Conservation (phyloP, 495 filamentous ascomycete species). For the Rostrohypoxylon terebratum region DNA sequence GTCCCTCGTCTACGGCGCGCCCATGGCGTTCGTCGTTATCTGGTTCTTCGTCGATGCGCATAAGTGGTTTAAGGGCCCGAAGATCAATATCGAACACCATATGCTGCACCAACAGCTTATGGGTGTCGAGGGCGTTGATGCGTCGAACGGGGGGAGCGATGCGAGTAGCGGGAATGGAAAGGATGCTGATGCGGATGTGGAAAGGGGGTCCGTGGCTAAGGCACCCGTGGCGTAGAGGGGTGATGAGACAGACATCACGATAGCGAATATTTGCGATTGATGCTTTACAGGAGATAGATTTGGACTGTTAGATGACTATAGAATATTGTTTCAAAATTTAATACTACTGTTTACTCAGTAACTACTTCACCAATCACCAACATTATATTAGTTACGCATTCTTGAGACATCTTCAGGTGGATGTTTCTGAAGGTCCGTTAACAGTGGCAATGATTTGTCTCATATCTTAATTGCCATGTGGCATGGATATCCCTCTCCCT, state of each 20-base stretch:
- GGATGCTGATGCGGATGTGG: constrained; percentile 39
- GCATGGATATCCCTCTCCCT: too few relatives aligned
- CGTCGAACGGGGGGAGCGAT: neutral
- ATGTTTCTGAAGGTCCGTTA: neutral
- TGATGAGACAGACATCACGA: neutral
- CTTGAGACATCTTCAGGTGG: neutral
- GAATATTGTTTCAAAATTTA: neutral
- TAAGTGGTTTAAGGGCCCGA: constrained; percentile 80
- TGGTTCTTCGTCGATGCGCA: constrained; percentile 78
- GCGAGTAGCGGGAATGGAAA: constrained; percentile 9
- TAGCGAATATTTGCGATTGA: neutral
- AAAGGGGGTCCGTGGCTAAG: constrained; percentile 42
- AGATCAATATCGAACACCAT: constrained; percentile 69
- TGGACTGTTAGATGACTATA: neutral
- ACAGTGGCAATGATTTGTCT: neutral
- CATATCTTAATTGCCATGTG: neutral
- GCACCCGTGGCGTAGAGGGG: constrained; percentile 11
- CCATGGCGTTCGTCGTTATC: constrained; percentile 69
- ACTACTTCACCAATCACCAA: neutral
- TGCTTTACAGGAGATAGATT: neutral
- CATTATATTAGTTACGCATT: neutral
- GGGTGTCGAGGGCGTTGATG: constrained; percentile 35
- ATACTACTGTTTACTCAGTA: neutral
- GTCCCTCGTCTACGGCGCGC: constrained; percentile 69
- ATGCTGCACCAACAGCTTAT: constrained; percentile 42